These are phyloP conservation scores for Metschnikowia proteae DNA, from an alignment of 805 yeast species.

Conservation along the genomic window DNA sequence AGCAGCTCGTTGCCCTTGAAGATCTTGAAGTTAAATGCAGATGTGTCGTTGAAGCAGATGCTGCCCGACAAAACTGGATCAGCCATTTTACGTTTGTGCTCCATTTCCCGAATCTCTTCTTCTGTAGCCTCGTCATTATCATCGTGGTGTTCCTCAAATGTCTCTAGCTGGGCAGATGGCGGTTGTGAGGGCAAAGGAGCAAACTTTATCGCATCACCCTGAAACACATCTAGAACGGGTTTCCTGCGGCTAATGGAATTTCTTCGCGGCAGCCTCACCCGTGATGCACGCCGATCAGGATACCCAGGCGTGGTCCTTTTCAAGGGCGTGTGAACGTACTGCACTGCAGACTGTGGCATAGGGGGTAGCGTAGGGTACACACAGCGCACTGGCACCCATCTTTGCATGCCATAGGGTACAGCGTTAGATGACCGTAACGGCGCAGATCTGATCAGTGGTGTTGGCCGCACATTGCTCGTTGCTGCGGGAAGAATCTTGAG, in stretches of 20 bases:
- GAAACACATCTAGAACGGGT: slow-evolving; percentile 41
- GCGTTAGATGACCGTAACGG: slow-evolving; percentile 13
- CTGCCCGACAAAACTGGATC: slow-evolving; percentile 11
- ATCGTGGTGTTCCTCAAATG: slow-evolving; percentile 11
- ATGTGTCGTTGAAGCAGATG: slow-evolving; percentile 16
- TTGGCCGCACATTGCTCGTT: slow-evolving; percentile 1
- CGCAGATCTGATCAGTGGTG: slow-evolving; percentile 15
- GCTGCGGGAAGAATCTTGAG: slow-evolving; percentile 8
- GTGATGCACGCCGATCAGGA: slow-evolving; percentile 6
- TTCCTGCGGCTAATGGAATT: slow-evolving; percentile 7
- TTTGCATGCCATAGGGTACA: slow-evolving; percentile 1
- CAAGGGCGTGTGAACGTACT: slow-evolving; percentile 11
- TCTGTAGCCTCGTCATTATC: slow-evolving; percentile 14
- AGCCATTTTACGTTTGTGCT: slow-evolving; percentile 10
- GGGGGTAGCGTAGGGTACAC: slow-evolving; percentile 10
- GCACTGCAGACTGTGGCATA: slow-evolving; percentile 12
- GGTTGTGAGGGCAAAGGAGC: slow-evolving; percentile 54
- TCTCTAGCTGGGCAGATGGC: slow-evolving; percentile 40
- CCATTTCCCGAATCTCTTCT: slow-evolving; percentile 15
- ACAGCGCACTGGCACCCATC: slow-evolving; percentile 14
- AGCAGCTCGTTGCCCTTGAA: slow-evolving; percentile 14
- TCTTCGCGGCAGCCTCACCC: slow-evolving; percentile 9
- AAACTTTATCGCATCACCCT: slow-evolving; percentile 41
- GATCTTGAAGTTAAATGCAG: slow-evolving; percentile 18
- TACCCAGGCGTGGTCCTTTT: slow-evolving; percentile 2